phyloP scores from a whole-genome alignment of 2,329 filamentous ascomycete genomes.

The Neofusicoccum kwambonambiense region DNA sequence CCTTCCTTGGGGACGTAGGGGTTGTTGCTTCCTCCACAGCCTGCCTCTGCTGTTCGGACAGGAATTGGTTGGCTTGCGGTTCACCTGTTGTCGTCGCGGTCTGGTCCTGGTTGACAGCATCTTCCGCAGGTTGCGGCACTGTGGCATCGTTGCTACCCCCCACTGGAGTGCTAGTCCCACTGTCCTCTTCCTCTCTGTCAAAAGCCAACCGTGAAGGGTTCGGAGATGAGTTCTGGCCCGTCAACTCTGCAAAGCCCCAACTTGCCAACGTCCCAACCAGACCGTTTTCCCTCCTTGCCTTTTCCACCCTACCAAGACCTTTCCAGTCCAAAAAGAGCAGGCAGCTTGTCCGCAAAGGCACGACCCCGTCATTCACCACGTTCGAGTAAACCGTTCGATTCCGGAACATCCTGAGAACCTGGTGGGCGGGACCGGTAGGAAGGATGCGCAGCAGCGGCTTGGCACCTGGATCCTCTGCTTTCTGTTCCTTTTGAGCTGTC shows the following conservation, averaged over 20 bases:
- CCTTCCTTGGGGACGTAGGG: neutral
- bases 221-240: constrained; percentile 62
- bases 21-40: constrained; percentile 39
- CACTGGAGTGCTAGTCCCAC: constrained; percentile 18
- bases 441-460: constrained; percentile 88
- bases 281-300: constrained; percentile 87
- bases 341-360: constrained; percentile 90
- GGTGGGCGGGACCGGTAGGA: constrained; percentile 86
- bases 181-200: constrained; percentile 27
- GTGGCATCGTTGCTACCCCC: constrained; percentile 43
- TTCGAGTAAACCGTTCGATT: constrained; percentile 95
- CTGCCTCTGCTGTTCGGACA: constrained; percentile 26
- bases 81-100: constrained; percentile 38
- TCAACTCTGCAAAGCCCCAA: constrained; percentile 93
- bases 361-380: constrained; percentile 96
- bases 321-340: constrained; percentile 97
- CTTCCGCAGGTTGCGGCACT: constrained; percentile 69
- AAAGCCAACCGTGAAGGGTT: constrained; percentile 47
- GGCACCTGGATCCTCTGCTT: constrained; percentile 67
- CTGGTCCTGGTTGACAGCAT: constrained; percentile 68
- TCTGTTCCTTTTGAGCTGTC: constrained; percentile 55
- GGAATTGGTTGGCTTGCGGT: constrained; percentile 32
- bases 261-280: constrained; percentile 89
- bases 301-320: constrained; percentile 88
- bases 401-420: constrained; percentile 80